A percentile compares a stretch with the other conserved stretches of the same genome.
Conservation (phyloP, 2,329 filamentous ascomycete genomes). For the Phialocephala sp. region DNA sequence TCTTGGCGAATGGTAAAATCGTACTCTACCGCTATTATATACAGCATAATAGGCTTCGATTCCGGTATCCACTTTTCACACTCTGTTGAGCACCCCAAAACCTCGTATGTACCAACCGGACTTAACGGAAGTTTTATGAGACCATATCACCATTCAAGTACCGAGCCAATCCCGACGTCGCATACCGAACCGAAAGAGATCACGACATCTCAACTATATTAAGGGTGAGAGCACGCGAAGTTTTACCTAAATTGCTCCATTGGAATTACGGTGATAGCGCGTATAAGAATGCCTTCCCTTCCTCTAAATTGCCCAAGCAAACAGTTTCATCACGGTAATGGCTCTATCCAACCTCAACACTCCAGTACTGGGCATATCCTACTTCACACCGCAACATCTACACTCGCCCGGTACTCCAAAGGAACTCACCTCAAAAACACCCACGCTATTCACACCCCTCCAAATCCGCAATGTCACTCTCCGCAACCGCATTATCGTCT, state of each 20-base stretch:
- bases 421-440: not conserved
- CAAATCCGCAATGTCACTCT: not conserved
- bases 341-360: not conserved
- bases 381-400: not conserved
- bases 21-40: too few relatives aligned
- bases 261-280: not conserved
- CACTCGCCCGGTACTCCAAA: not conserved
- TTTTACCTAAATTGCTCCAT: not conserved
- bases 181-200: not conserved
- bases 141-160: not conserved
- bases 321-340: not conserved
- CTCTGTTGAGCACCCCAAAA: too few relatives aligned
- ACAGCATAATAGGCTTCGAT: too few relatives aligned
- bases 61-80: too few relatives aligned
- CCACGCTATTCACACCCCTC: slow-evolving; percentile 5
- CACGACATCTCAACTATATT: not conserved
- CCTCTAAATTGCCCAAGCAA: not conserved
- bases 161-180: not conserved
- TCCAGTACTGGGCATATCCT: not conserved
- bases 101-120: not conserved
- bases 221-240: not conserved
- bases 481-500: slow-evolving; percentile 3
- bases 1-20: too few relatives aligned
- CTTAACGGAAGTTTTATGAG: not conserved
- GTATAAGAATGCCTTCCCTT: not conserved